phyloP scores from a whole-genome alignment of 202 grass and related monocot genomes.

The Miscanthus sacchariflorus region DNA sequence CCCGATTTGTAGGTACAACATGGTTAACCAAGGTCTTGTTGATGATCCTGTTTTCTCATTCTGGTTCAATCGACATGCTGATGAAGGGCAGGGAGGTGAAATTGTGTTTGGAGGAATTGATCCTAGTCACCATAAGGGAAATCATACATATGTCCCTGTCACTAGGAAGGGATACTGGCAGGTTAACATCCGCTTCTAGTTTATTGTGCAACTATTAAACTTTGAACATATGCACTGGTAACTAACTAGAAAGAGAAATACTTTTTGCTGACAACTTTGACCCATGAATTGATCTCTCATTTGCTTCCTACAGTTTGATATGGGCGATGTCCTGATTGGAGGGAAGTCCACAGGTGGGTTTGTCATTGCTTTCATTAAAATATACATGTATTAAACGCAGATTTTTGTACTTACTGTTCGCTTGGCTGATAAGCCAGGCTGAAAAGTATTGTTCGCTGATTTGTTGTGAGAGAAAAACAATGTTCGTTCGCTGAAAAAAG shows the following conservation, averaged over 20 bases:
- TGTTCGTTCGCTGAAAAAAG: too few species aligned
- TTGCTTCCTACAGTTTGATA: constrained; percentile 73
- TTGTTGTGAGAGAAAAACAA: too few species aligned
- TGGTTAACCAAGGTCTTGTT: constrained; percentile 75
- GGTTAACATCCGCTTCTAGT: constrained; percentile 51
- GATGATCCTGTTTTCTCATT: constrained; percentile 81
- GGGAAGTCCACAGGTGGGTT: constrained; percentile 59
- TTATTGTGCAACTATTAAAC: constrained; percentile 20
- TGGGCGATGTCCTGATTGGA: constrained; percentile 81
- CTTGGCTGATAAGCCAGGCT: too few species aligned
- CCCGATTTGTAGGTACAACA: constrained; percentile 77
- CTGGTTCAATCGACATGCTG: constrained; percentile 84
- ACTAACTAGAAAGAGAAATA: not conserved
- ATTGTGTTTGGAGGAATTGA: constrained; percentile 93
- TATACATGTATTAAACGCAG: not conserved
- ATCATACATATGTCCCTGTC: constrained; percentile 75
- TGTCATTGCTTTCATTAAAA: not conserved
- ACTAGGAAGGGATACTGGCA: constrained; percentile 92
- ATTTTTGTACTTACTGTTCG: constrained; percentile 12
- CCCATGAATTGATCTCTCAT: constrained; percentile 27
- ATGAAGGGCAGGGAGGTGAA: constrained; percentile 80
- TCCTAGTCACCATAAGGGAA: constrained; percentile 71
- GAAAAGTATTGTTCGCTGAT: too few species aligned
- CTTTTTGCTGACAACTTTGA: constrained; percentile 18
- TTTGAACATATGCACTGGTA: not conserved